These are phyloP conservation scores for Ophiocordyceps camponoti-leonardi DNA, from an alignment of 2,329 filamentous ascomycete species.

Conservation along the genomic window DNA sequence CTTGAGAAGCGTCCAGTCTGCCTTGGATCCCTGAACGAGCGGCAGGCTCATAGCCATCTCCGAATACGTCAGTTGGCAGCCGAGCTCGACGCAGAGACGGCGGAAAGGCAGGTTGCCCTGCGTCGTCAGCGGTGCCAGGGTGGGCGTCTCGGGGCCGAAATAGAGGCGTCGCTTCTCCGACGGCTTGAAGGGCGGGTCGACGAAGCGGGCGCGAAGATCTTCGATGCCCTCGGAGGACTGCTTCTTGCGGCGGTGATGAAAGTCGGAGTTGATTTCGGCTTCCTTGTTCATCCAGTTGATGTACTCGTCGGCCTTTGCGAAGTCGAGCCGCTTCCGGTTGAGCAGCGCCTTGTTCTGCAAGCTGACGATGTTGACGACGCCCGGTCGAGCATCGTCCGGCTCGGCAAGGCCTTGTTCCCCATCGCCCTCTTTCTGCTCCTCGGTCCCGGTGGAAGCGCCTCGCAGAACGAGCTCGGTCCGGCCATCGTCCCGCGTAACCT, in stretches of 20 bases:
- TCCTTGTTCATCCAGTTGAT: conserved; percentile 62
- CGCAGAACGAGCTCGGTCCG: conserved; percentile 64
- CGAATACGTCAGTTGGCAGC: conserved; percentile 86
- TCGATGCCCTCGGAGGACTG: conserved; percentile 29
- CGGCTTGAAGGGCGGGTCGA: conserved; percentile 73
- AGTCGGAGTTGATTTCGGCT: conserved; percentile 18
- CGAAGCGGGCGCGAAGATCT: conserved; percentile 63
- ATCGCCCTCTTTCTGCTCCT: conserved; percentile 17
- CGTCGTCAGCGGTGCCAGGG: conserved; percentile 86
- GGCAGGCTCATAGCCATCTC: conserved; percentile 95
- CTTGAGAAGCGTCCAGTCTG: conserved; percentile 90
- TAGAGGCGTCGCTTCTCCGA: conserved; percentile 91
- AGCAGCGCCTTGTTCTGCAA: conserved; percentile 57
- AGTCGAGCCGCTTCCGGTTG: conserved; percentile 51
- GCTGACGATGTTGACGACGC: conserved; percentile 59
- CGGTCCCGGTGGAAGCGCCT: conserved; percentile 14
- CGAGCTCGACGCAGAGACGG: conserved; percentile 72
- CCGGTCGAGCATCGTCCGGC: conserved; percentile 34
- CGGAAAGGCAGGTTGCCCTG: conserved; percentile 94
- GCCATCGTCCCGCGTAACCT: conserved; percentile 62
- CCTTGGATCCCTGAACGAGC: conserved; percentile 72
- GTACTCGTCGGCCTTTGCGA: conserved; percentile 60
- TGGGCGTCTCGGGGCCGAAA: conserved; percentile 83
- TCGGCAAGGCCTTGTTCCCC: conserved; percentile 8
- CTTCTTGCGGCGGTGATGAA: conserved; percentile 23